These are phyloP conservation scores for Tagetes erecta DNA, from an alignment of 129 eudicot species.

Conservation along the genomic window DNA sequence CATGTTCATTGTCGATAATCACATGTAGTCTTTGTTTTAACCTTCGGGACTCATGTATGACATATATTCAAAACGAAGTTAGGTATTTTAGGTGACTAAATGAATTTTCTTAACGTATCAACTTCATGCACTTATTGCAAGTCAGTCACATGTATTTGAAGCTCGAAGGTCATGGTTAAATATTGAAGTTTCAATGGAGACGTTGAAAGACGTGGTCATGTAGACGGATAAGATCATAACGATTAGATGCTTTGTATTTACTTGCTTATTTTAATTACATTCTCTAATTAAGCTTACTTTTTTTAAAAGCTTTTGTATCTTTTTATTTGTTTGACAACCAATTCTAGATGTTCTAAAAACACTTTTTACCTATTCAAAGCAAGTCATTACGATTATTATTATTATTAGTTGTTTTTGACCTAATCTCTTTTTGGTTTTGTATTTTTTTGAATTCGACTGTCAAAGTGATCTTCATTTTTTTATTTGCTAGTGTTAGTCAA, in stretches of 20 bases:
- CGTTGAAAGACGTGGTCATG: not conserved
- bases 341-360: conserved; percentile 6
- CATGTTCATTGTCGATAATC: too few species aligned
- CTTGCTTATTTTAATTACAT: not conserved
- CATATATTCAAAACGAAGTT: too few species aligned
- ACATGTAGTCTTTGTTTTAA: too few species aligned
- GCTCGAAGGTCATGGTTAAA: not conserved
- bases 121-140: not conserved
- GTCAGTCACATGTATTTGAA: not conserved
- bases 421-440: not conserved
- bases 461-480: not conserved
- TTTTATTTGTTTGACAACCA: not conserved
- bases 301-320: not conserved
- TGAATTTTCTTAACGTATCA: too few species aligned
- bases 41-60: too few species aligned
- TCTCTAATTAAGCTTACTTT: not conserved
- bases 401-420: not conserved
- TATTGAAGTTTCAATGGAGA: not conserved
- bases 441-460: not conserved
- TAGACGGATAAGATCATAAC: conserved; percentile 6
- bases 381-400: not conserved
- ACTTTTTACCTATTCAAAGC: not conserved
- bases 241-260: not conserved
- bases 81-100: too few species aligned
- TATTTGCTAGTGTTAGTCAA: not conserved